These are phyloP conservation scores for Volvariella surrecta DNA, from an alignment of 1,284 basidiomycete genomes.

Conservation along the genomic window DNA sequence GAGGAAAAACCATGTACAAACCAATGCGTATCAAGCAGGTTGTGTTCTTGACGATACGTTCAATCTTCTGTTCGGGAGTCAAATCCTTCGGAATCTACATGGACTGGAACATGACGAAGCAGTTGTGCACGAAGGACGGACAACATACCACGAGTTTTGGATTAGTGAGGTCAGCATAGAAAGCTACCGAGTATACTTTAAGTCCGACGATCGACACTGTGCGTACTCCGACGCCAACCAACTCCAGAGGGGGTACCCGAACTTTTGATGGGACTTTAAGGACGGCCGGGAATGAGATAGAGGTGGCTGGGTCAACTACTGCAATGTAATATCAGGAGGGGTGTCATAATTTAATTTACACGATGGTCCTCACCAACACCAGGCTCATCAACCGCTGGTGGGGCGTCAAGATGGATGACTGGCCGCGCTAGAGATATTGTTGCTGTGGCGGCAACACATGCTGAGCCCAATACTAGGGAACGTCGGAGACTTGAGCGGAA, in stretches of 20 bases:
- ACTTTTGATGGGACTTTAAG: slow-evolving; percentile 54
- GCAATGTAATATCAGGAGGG: not conserved
- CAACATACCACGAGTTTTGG: slow-evolving; percentile 44
- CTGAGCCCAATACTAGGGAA: not conserved
- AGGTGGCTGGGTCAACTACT: slow-evolving; percentile 62
- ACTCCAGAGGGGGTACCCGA: slow-evolving; percentile 49
- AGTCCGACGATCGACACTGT: slow-evolving; percentile 80
- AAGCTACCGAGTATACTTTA: slow-evolving; percentile 79
- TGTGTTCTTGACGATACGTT: slow-evolving; percentile 56
- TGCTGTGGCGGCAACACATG: not conserved
- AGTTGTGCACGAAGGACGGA: not conserved
- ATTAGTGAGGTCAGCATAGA: slow-evolving; percentile 73
- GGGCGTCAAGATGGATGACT: not conserved
- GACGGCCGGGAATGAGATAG: slow-evolving; percentile 60
- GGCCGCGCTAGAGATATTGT: not conserved
- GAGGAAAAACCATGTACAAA: slow-evolving; percentile 19
- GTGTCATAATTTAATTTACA: not conserved
- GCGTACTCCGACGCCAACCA: slow-evolving; percentile 77
- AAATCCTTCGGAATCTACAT: slow-evolving; percentile 28
- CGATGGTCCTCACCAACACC: not conserved
- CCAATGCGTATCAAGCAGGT: slow-evolving; percentile 73
- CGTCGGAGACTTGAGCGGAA: not conserved
- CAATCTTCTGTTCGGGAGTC: slow-evolving; percentile 60
- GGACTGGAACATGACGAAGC: not conserved
- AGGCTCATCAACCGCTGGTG: not conserved